Evolutionary conservation across 257 asterid species (phyloP).

Genomic region (Solanum boliviense): DNA sequence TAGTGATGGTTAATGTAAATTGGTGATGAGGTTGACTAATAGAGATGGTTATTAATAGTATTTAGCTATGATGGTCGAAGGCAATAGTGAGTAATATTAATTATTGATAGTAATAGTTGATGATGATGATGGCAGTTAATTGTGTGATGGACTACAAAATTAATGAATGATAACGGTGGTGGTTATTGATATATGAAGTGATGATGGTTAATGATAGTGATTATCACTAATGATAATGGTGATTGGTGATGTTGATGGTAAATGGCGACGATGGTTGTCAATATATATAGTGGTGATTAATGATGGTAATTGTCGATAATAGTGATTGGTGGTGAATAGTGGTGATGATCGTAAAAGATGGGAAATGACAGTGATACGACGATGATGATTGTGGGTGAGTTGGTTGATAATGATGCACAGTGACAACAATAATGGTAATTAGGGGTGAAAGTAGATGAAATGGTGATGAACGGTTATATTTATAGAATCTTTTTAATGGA

Average conservation of each 20-base stretch:
- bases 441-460: not conserved
- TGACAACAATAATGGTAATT: no score
- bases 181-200: not conserved
- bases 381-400: not conserved
- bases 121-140: not conserved
- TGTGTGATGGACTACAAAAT: not conserved
- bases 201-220: not conserved
- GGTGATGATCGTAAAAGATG: not conserved
- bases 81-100: not conserved
- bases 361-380: not conserved
- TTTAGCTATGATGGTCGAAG: not conserved
- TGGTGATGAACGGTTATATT: not conserved
- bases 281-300: not conserved
- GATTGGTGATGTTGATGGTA: not conserved
- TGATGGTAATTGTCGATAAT: not conserved
- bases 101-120: not conserved
- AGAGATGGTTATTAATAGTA: not conserved
- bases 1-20: not conserved
- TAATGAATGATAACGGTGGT: not conserved
- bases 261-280: no score
- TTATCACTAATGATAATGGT: not conserved
- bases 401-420: not conserved
- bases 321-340: fast-evolving
- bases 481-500: not conserved
- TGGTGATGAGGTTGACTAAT: not conserved